Conservation (phyloP, 305 asterid genomes). For the Fraxinus nigra region DNA sequence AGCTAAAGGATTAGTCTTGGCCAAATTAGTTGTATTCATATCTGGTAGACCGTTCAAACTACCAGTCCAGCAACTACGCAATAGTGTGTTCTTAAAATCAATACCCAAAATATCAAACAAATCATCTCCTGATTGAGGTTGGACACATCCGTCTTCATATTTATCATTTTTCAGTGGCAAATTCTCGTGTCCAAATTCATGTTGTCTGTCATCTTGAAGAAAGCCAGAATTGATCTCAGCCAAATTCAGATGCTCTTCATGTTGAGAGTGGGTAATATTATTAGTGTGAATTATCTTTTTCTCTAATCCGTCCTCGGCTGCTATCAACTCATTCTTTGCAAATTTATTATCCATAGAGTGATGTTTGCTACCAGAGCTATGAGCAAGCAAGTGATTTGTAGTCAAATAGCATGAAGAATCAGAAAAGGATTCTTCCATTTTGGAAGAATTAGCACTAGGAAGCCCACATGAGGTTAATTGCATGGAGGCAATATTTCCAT, state of each 20-base stretch:
- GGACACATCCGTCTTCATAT: slow-evolving; percentile 27
- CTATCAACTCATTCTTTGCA: slow-evolving; percentile 14
- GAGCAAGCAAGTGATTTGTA: slow-evolving; percentile 19
- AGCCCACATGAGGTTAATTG: slow-evolving; percentile 16
- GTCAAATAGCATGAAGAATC: slow-evolving; percentile 26
- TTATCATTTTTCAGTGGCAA: slow-evolving; percentile 1
- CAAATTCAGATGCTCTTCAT: slow-evolving; percentile 7
- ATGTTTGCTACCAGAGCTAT: slow-evolving; percentile 18
- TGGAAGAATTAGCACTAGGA: slow-evolving; percentile 29
- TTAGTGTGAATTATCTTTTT: slow-evolving; percentile 11
- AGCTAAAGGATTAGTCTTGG: slow-evolving; percentile 25
- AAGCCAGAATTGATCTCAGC: slow-evolving; percentile 20
- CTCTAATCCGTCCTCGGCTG: slow-evolving; percentile 4
- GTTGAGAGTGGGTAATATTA: slow-evolving; percentile 21
- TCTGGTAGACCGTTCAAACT: slow-evolving; percentile 22
- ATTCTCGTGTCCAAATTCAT: slow-evolving; percentile 17
- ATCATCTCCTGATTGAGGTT: slow-evolving; percentile 51
- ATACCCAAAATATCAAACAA: slow-evolving; percentile 61
- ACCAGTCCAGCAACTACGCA: slow-evolving; percentile 36
- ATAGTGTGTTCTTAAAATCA: slow-evolving; percentile 42
- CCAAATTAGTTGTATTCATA: slow-evolving; percentile 20
- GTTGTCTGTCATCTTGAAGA: slow-evolving; percentile 23
- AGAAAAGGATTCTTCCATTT: slow-evolving; percentile 29
- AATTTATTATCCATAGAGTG: slow-evolving; percentile 6
- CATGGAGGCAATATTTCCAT: slow-evolving; percentile 19